Conservation (phyloP, 768 basidiomycete genomes). For the Collybiopsis luxurians region DNA sequence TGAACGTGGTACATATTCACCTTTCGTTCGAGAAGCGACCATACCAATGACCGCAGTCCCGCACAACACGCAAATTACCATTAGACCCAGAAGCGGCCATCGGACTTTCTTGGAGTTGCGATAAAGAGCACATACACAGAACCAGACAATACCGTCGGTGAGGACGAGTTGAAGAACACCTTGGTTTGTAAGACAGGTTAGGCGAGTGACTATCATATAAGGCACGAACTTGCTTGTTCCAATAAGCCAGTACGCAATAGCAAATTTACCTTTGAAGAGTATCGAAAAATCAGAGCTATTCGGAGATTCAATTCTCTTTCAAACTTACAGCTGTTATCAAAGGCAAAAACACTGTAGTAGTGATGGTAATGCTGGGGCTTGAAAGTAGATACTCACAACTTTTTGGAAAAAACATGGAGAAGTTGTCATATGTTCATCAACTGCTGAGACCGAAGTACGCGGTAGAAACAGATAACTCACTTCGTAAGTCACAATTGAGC, state of each 20-base stretch:
- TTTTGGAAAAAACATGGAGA: not conserved
- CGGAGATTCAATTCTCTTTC: no score
- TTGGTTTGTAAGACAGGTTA: not conserved
- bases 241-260: constrained; percentile 1
- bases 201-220: not conserved
- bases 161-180: not conserved
- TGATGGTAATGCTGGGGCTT: not conserved
- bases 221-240: constrained; percentile 1
- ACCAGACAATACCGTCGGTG: constrained; percentile 1
- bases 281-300: not conserved
- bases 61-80: not conserved
- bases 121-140: not conserved
- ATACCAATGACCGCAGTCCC: not conserved
- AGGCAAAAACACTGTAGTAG: not conserved
- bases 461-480: not conserved
- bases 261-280: not conserved
- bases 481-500: not conserved
- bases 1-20: not conserved
- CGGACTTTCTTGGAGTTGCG: not conserved
- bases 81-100: not conserved
- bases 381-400: not conserved
- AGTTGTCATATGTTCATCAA: not conserved
- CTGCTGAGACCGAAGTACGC: no score
- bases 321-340: not conserved
- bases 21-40: not conserved